Base-by-base conservation (phyloP, 352 stramenopile genomes). In the Phytophthora constricta region DNA sequence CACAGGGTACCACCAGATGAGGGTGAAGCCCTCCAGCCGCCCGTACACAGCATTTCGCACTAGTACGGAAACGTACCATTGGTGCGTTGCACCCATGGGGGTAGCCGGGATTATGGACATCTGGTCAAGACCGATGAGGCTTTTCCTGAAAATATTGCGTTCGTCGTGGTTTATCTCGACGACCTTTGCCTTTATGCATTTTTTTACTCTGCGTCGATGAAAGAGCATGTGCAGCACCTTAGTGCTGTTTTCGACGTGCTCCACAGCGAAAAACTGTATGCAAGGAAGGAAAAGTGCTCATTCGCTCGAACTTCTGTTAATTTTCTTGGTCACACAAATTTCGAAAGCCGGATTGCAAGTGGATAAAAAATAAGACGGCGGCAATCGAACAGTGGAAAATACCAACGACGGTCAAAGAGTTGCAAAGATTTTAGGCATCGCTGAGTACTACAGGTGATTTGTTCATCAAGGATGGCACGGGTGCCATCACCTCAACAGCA, bases 11-110 rank as follows among this genome's bases (percentile, higher is more conserved):
- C 71, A 76, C 46, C 68, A 75, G 19, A 82, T 79, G 70, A 22
- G 34, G 5, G 45, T 58, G 13, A 45, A 46, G 25, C 26, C 42
- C 48, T 26, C 19, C 3, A 62, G 47, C 28, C 43, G 53, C 31
- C 33, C 61, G 20, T 83, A 80, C 27, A 77, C 72, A 25, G 66
- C 74, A 9, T 86, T 80, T 33, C 50, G 74, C 3, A 73, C 62
- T 0, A 25, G 69, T 31, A 61, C 52, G 2, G 73, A 85, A 28
- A 82, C 62, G 11, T 74, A 79, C 39, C 74, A 86, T n/a, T 86
- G 70, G 73, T 76, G 63, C 43, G 63, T 83, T 7, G 77, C 65
- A 2, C 74, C 60, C 0, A 86, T 86, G 68, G 74, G 72, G 7
- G n/a, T 86, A 7, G 61, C 54, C 11, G 65, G 68, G 8, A 83